phyloP scores from a whole-genome alignment of 495 filamentous ascomycete species.

The Emericellopsis terricola region DNA sequence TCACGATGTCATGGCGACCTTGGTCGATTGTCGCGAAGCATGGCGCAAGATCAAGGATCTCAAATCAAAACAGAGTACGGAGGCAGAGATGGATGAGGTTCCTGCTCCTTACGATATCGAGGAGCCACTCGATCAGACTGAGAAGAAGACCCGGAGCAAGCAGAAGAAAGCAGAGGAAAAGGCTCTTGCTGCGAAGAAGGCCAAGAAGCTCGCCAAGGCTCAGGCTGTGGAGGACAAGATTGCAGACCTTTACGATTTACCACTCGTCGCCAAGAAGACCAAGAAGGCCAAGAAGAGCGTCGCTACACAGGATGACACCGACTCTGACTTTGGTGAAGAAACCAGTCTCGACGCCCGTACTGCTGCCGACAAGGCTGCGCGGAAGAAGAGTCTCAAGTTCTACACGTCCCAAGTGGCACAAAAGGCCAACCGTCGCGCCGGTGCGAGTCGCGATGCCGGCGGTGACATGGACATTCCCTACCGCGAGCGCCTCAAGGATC shows the following conservation, averaged over 20 bases:
- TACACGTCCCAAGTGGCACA: constrained; percentile 94
- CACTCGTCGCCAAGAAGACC: constrained; percentile 22
- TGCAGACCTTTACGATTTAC: constrained; percentile 25
- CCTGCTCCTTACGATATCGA: constrained; percentile 6
- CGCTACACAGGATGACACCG: constrained; percentile 18
- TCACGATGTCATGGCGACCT: constrained; percentile 71
- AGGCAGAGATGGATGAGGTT: not conserved
- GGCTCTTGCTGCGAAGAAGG: constrained; percentile 13
- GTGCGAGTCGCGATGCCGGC: constrained; percentile 65
- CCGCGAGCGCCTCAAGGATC: constrained; percentile 69
- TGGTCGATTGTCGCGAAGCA: constrained; percentile 61
- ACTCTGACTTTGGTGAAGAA: constrained; percentile 53
- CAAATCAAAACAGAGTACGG: constrained; percentile 9
- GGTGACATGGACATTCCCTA: constrained; percentile 87
- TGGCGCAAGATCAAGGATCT: constrained; percentile 62
- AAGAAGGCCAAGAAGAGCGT: constrained; percentile 18
- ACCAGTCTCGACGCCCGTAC: constrained; percentile 25
- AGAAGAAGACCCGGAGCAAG: constrained; percentile 8
- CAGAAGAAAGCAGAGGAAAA: constrained; percentile 13
- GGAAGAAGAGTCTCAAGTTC: constrained; percentile 81
- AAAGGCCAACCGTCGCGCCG: constrained; percentile 69
- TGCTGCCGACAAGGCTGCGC: constrained; percentile 63
- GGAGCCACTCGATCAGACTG: constrained; percentile 1
- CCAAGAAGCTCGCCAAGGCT: constrained; percentile 13
- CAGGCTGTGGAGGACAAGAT: constrained; percentile 26